These are phyloP conservation scores for Cryptosporidium tyzzeri DNA, from an alignment of 169 alveolate genomes.

Conservation along the genomic window DNA sequence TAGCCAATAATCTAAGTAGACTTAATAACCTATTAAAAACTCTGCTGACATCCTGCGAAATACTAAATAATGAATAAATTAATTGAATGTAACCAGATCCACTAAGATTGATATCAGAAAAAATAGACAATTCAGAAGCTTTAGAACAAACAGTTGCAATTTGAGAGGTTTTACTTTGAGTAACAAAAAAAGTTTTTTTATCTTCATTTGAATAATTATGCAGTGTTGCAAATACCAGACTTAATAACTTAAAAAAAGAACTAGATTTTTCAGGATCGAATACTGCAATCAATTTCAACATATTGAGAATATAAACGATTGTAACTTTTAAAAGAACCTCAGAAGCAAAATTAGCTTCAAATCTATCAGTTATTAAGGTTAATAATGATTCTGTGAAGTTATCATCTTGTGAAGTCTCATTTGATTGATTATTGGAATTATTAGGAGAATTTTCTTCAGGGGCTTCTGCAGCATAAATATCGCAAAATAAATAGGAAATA, in stretches of 20 bases:
- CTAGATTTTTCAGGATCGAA: not conserved
- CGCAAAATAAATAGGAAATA: not conserved
- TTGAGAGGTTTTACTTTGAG: too few species aligned
- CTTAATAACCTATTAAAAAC: not conserved
- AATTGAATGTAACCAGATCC: not conserved
- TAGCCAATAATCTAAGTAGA: not conserved
- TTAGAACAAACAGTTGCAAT: too few species aligned
- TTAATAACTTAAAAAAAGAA: not conserved
- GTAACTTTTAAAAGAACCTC: not conserved
- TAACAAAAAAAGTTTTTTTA: not conserved
- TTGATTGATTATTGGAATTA: too few species aligned
- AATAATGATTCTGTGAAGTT: not conserved
- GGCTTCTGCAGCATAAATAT: not conserved
- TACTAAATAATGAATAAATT: not conserved
- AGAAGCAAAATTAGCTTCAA: not conserved
- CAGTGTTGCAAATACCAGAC: not conserved
- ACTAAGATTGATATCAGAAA: not conserved
- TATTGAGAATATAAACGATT: not conserved
- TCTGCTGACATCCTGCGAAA: not conserved
- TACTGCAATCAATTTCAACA: not conserved
- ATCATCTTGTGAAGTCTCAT: not conserved
- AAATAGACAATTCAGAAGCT: not conserved
- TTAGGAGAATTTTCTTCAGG: not conserved
- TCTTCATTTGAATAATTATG: not conserved
- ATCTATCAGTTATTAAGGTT: not conserved